A percentile compares a stretch with the other conserved stretches of the same genome.
phyloP scores from a whole-genome alignment of 345 rosid species.

The Eucalyptus shirleyi region DNA sequence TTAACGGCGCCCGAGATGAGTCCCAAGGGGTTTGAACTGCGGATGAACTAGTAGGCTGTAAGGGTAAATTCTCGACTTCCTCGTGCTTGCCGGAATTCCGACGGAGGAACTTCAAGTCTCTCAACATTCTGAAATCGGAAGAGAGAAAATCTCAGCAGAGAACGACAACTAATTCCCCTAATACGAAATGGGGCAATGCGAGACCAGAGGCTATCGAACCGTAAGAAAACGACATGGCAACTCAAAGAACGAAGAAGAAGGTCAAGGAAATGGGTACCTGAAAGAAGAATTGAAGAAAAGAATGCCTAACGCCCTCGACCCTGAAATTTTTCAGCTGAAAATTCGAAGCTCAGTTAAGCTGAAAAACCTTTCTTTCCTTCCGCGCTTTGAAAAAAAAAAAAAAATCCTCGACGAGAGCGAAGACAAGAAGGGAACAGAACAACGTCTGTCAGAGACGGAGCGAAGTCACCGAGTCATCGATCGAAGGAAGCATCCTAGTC shows the following conservation, averaged over 20 bases:
- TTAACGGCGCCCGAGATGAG: conserved; percentile 56
- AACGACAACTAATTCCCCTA: neutral
- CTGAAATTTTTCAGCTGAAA: neutral
- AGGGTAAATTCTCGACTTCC: conserved; percentile 70
- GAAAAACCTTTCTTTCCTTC: neutral
- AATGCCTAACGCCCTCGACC: conserved; percentile 8
- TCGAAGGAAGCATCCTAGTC: neutral
- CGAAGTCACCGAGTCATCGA: neutral
- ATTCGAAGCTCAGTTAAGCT: neutral
- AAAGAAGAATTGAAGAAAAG: conserved; percentile 23
- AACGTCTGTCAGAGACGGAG: neutral
- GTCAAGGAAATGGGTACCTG: conserved; percentile 13
- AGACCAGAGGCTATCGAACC: neutral
- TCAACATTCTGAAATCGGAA: conserved; percentile 34
- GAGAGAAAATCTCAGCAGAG: neutral
- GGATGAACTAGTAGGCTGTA: conserved; percentile 35
- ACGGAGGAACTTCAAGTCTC: conserved; percentile 52
- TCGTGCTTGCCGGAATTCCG: conserved; percentile 47
- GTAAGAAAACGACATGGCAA: neutral
- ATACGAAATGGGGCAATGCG: neutral
- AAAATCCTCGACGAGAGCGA: neutral
- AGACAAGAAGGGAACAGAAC: neutral
- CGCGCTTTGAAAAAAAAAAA: neutral
- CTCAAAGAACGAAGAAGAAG: neutral
- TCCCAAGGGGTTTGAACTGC: conserved; percentile 30